Percentiles rank a stretch among this genome's conserved stretches.
Evolutionary conservation across 805 yeast genomes (phyloP).

Genomic region (Kodamaea jinghongensis): DNA sequence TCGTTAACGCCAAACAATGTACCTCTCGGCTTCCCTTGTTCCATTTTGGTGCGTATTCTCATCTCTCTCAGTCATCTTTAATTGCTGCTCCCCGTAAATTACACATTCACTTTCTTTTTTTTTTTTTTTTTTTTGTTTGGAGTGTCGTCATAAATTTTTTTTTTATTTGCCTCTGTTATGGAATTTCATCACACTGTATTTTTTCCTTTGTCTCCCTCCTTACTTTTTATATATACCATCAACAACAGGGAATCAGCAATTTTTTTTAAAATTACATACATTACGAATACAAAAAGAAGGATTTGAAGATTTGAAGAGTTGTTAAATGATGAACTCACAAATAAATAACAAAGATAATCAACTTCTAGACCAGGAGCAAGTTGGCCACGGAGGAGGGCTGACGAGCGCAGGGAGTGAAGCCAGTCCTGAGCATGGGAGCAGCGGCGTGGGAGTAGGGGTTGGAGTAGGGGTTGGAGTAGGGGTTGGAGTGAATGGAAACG

Average conservation of each 20-base stretch:
- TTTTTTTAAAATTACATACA: slow-evolving; percentile 3
- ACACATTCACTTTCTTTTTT: background rate
- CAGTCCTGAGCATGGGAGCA: background rate
- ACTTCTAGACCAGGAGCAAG: slow-evolving; percentile 4
- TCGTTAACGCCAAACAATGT: too few relatives aligned
- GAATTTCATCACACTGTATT: slow-evolving; percentile 9
- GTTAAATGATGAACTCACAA: slow-evolving; percentile 8
- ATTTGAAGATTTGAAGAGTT: too few relatives aligned
- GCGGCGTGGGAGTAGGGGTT: slow-evolving; percentile 1
- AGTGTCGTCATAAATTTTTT: slow-evolving; percentile 8
- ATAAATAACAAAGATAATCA: slow-evolving; percentile 9
- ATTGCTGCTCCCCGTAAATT: too few relatives aligned
- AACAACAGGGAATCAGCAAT: slow-evolving; percentile 6
- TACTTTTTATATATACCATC: slow-evolving; percentile 4
- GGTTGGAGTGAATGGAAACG: slow-evolving; percentile 1
- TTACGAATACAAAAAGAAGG: too few relatives aligned
- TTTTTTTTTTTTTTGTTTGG: slow-evolving; percentile 7
- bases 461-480: background rate
- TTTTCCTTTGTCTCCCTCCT: slow-evolving; percentile 6
- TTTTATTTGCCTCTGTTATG: slow-evolving; percentile 11
- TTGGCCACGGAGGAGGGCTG: too few relatives aligned
- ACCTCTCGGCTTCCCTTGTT: too few relatives aligned
- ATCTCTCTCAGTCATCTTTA: too few relatives aligned
- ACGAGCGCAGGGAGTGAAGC: too few relatives aligned
- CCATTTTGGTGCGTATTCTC: too few relatives aligned